Evolutionary conservation across 345 rosid species (phyloP), one percentile per base, ranked within the genome.

Genomic region (Jatropha curcas): DNA sequence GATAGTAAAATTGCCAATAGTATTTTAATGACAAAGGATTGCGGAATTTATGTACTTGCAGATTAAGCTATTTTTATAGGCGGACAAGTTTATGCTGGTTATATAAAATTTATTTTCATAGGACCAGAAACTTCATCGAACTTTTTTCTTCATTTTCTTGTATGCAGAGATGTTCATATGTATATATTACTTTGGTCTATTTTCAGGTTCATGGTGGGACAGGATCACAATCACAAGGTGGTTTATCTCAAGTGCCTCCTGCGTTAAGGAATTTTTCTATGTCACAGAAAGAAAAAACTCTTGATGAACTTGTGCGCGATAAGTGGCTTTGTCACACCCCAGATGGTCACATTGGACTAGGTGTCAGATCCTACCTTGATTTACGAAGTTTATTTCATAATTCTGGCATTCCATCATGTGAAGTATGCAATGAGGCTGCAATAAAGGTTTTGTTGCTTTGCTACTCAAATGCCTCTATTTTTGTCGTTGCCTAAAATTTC

Each of bases 351-450:
- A 80, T 92, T 14, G 94, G 96, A 70, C 85, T 95, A 31, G 99
- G 98, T 75, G 79, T 84, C 75, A 86, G 90, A 83, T 88, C 99
- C 68, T 87, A 84, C 74, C 90, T 95, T 71, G 98, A 95, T 71
- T 83, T 95, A 71, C 89, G 97, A 52, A 84, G 93, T 73, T 92
- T 91, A 92, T 87, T 95, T 80, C 82, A 85, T 71, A 88, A 75
- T 82, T 78, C 82, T 71, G 94, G 85, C 65, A 82, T 84, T 81
- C 90, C 97, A 74, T 79, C 88, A 11, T 95, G 99, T 57, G 88
- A 88, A 83, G 89, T 95, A 56, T 95, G 99, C 85, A 92, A 89
- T 28, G 99, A 92, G 84, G 91, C 94, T 75, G 97, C 88, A 33
- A 70, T 95, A 39, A 95, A 95, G 98, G 99, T 92, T 69, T 66